A percentile compares a stretch with the other conserved stretches of the same genome.
Conservation (phyloP, 169 alveolate species). For the Plasmodium knowlesi region DNA sequence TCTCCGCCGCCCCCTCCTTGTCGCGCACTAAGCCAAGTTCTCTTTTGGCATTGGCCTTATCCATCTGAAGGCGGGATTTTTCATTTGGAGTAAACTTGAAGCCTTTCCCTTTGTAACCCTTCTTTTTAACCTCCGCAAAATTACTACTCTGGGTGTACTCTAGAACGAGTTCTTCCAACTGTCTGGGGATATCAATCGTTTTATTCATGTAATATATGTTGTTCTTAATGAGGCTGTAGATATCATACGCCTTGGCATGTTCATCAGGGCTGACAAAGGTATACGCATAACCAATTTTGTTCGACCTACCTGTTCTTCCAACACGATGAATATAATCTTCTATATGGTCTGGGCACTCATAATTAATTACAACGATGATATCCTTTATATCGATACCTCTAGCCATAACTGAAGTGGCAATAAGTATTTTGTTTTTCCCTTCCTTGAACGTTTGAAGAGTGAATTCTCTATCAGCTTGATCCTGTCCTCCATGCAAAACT, state of each 20-base stretch:
- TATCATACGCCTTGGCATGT: slow-evolving; percentile 95
- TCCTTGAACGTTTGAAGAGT: slow-evolving; percentile 93
- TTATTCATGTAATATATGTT: slow-evolving; percentile 70
- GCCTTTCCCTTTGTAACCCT: slow-evolving; percentile 96
- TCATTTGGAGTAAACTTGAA: slow-evolving; percentile 94
- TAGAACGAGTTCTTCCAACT: slow-evolving; percentile 79
- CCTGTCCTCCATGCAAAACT: slow-evolving; percentile 98
- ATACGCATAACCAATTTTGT: slow-evolving; percentile 97
- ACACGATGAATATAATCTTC: slow-evolving; percentile 99
- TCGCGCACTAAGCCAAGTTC: slow-evolving; percentile 81
- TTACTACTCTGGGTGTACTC: slow-evolving; percentile 31
- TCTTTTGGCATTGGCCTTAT: slow-evolving; percentile 88
- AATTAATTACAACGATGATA: slow-evolving; percentile 96
- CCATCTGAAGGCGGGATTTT: slow-evolving; percentile 90
- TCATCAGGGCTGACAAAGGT: slow-evolving; percentile 96
- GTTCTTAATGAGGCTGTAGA: slow-evolving; percentile 90
- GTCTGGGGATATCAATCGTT: slow-evolving; percentile 77
- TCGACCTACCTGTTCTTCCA: slow-evolving; percentile 99
- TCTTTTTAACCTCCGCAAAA: slow-evolving; percentile 82
- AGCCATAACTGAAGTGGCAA: slow-evolving; percentile 99
- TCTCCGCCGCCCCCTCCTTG: background rate
- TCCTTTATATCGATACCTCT: slow-evolving; percentile 98
- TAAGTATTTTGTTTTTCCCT: slow-evolving; percentile 88
- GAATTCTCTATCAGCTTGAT: slow-evolving; percentile 97
- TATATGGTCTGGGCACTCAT: slow-evolving; percentile 98